Base-by-base conservation (phyloP, 805 yeast genomes). In the Zygosaccharomyces gambellarensis region DNA sequence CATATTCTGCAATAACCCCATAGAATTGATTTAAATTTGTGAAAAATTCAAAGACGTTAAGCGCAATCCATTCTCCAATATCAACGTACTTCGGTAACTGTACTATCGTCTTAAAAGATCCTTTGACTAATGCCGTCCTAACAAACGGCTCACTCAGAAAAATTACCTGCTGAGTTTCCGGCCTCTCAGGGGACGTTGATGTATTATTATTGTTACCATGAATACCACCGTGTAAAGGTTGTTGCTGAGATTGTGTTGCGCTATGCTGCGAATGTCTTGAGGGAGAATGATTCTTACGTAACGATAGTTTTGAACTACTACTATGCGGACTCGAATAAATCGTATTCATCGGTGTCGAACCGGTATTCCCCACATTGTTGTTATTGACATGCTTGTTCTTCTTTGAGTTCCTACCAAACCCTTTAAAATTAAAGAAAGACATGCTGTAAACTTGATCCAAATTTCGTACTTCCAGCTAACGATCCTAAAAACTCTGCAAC, bases 81-180 rank as follows among this genome's bases (percentile, higher is more conserved):
- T 94, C 98, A 10, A 95, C 97, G 63, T 92, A 92, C 63, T 88
- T 89, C 17, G 99, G 99, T 21, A 89, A 73, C 63, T 88, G 96
- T 1, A 94, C 97, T 56, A 94, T 94, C 1, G 99, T 90, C 62
- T 87, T 90, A 72, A 90, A 94, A 0, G 96, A 87, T 14, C 99
- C 99, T 64, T 92, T 94, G 17, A 95, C 99, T 31, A 94, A 72
- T 0, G 98, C 95, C 0, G 97, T 88, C 53, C 90, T 83, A 4
- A 90, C 94, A 66, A 87, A 94, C 11, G 97, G 98, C 59, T 90
- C 96, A 62, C 94, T 83, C 57, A 94, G 65, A 62, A 90, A 94
- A 48, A 94, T 65, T 1, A 59, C 43, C 45, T 68, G 67, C 45
- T 63, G 64, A 6, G 64, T 54, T 21, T 56, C 60, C 19, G 67